phyloP scores from a whole-genome alignment of 306 rosid species.

The Ochetophila trinervis region DNA sequence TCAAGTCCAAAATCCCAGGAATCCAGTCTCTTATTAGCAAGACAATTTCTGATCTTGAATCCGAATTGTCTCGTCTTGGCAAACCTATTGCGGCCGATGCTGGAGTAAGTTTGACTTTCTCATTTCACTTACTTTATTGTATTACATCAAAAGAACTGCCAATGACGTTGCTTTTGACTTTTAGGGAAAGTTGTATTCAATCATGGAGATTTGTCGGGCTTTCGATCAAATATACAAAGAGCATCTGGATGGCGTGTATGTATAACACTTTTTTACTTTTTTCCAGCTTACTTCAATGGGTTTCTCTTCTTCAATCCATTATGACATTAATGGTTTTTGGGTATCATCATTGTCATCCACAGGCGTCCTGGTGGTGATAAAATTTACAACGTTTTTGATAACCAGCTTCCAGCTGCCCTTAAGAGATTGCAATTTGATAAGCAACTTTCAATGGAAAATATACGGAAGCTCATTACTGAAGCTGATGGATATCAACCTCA shows the following conservation, averaged over 20 bases:
- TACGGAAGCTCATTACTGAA: constrained; percentile 83
- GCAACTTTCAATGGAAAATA: constrained; percentile 94
- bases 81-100: constrained; percentile 86
- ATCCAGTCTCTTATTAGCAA: constrained; percentile 88
- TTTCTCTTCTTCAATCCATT: constrained; percentile 10
- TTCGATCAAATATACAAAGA: constrained; percentile 89
- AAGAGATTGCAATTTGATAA: constrained; percentile 95
- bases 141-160: background rate
- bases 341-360: constrained; percentile 27
- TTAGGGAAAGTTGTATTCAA: constrained; percentile 89
- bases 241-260: constrained; percentile 96
- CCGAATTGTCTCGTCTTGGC: constrained; percentile 86
- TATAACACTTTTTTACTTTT: constrained; percentile 21
- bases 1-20: constrained; percentile 92
- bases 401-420: constrained; percentile 95
- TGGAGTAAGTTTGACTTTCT: constrained; percentile 59
- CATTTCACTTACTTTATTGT: background rate
- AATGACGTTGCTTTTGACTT: constrained; percentile 16
- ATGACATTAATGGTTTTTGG: constrained; percentile 4
- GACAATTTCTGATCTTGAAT: constrained; percentile 77
- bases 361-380: constrained; percentile 97
- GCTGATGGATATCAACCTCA: constrained; percentile 99
- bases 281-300: constrained; percentile 11
- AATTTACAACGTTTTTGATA: constrained; percentile 83
- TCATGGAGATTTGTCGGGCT: constrained; percentile 88